Conservation (phyloP, 257 asterid genomes). For the Hygrophila difformis region DNA sequence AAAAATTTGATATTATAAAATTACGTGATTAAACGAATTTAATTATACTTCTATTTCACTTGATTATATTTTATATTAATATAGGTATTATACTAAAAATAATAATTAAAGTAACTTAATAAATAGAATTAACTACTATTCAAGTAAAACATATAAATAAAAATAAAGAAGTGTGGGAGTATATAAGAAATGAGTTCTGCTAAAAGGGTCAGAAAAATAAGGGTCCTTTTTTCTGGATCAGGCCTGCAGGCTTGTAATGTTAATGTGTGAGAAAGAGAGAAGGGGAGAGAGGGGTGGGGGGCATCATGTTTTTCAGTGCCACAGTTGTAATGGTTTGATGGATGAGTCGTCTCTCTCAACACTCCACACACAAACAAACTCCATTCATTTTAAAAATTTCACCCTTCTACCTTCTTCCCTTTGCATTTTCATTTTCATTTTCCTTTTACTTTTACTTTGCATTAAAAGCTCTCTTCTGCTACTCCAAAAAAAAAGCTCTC, state of each 20-base stretch:
- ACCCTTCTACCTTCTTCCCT: not conserved
- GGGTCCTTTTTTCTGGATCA: constrained; percentile 38
- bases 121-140: too few relatives aligned
- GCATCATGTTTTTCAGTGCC: constrained; percentile 97
- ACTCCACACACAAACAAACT: constrained; percentile 41
- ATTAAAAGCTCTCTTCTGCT: too few relatives aligned
- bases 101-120: too few relatives aligned
- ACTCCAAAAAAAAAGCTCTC: too few relatives aligned
- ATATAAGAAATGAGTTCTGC: not conserved
- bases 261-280: constrained; percentile 22
- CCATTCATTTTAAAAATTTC: constrained; percentile 25
- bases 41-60: too few relatives aligned
- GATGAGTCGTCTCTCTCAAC: constrained; percentile 64
- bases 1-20: too few relatives aligned
- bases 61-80: too few relatives aligned
- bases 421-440: constrained; percentile 7
- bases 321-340: constrained; percentile 52
- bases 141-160: not conserved
- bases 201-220: constrained; percentile 25
- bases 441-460: constrained; percentile 6
- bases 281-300: too few relatives aligned
- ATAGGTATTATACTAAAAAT: too few relatives aligned
- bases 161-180: not conserved
- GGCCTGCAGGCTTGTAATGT: constrained; percentile 39
- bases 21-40: too few relatives aligned